These are phyloP conservation scores for Phytophthora litchii DNA, from an alignment of 352 stramenopile species.

Conservation along the genomic window DNA sequence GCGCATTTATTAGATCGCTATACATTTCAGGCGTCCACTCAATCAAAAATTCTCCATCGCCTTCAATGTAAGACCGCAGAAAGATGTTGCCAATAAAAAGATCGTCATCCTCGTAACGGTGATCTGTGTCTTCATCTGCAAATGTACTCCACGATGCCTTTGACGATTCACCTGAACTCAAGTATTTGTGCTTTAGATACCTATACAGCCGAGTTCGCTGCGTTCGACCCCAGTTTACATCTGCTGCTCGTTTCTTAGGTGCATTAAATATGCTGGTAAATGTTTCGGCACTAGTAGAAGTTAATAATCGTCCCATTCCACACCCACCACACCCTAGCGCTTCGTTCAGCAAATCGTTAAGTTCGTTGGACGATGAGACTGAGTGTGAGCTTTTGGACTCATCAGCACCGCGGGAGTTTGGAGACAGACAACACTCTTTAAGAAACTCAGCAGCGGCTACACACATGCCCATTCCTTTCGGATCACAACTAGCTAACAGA, in stretches of 20 bases:
- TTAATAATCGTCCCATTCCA: conserved; percentile 66
- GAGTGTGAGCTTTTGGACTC: conserved; percentile 1
- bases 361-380: conserved; percentile 28
- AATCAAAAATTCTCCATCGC: conserved; percentile 77
- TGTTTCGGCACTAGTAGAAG: conserved; percentile 43
- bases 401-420: conserved; percentile 3
- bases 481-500: conserved; percentile 76
- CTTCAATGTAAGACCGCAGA: conserved; percentile 80
- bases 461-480: conserved; percentile 80
- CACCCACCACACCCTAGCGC: conserved; percentile 74
- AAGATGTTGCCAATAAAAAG: conserved; percentile 87
- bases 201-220: conserved; percentile 64
- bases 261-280: conserved; percentile 81
- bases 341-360: conserved; percentile 70
- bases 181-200: conserved; percentile 75
- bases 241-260: conserved; percentile 65
- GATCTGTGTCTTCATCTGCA: conserved; percentile 21
- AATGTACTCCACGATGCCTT: conserved; percentile 25
- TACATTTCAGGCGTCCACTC: conserved; percentile 81
- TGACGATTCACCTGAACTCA: conserved; percentile 28
- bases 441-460: conserved; percentile 75
- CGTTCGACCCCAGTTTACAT: conserved; percentile 74
- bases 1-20: conserved; percentile 58
- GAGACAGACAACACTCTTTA: conserved; percentile 50
- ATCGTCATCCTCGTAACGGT: conserved; percentile 54